Percentiles rank a stretch among this genome's conserved stretches.
phyloP scores from a whole-genome alignment of 108 stramenopile genomes.

The Fragilaria radians region DNA sequence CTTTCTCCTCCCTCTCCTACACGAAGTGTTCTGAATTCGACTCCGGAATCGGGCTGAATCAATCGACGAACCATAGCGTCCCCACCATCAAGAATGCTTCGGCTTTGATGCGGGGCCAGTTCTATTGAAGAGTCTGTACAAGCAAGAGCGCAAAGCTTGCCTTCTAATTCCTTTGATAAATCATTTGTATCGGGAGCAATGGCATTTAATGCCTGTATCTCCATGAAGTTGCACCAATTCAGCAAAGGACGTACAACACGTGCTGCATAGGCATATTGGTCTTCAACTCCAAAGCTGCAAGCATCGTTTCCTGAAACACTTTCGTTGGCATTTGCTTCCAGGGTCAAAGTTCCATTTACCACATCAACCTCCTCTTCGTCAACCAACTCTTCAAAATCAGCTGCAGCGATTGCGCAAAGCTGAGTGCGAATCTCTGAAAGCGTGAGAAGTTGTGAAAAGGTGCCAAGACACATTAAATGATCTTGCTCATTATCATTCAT shows the following conservation, averaged over 20 bases:
- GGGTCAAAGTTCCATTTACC: no score
- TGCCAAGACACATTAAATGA: conserved; percentile 31
- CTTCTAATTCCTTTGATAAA: conserved; percentile 7
- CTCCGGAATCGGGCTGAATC: conserved; percentile 78
- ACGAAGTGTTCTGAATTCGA: conserved; percentile 73
- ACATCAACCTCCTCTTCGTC: no score
- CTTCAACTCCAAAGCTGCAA: conserved; percentile 38
- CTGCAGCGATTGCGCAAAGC: conserved; percentile 56
- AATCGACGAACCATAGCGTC: conserved; percentile 60
- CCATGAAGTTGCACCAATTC: conserved; percentile 63
- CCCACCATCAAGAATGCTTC: conserved; percentile 30
- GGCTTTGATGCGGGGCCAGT: conserved; percentile 23
- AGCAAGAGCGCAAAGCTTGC: conserved; percentile 25
- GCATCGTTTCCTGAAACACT: no score
- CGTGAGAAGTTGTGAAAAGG: conserved; percentile 58
- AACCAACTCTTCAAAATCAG: conserved; percentile 31
- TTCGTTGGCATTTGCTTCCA: no score
- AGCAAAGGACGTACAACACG: conserved; percentile 61
- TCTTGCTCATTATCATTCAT: background rate
- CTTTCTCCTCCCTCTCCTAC: conserved; percentile 77
- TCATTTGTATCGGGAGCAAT: conserved; percentile 39
- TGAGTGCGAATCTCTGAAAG: conserved; percentile 61
- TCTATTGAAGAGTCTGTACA: conserved; percentile 35
- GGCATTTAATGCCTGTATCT: conserved; percentile 44
- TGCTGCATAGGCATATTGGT: conserved; percentile 47